These are phyloP conservation scores for Globisporangium viniferum DNA, from an alignment of 352 stramenopile genomes.

Conservation along the genomic window DNA sequence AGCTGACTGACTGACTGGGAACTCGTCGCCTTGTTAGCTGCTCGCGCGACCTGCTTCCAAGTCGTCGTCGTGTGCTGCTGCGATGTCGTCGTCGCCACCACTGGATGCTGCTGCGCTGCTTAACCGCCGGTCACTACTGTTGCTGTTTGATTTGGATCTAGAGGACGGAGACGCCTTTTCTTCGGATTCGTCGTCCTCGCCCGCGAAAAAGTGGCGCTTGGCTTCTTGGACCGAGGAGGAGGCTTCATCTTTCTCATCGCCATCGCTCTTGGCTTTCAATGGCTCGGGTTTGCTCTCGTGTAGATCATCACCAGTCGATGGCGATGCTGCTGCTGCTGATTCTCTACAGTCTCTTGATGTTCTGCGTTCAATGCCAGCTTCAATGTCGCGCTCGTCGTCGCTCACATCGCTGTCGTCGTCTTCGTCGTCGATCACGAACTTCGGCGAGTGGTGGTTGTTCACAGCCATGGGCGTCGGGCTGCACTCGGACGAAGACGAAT, in stretches of 20 bases:
- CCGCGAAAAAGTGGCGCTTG: slow-evolving; percentile 17
- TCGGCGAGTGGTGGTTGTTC: slow-evolving; percentile 48
- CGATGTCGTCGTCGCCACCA: not conserved
- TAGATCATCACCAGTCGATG: not conserved
- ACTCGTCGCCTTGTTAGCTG: not conserved
- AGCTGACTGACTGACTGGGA: not conserved
- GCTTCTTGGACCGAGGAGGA: not conserved
- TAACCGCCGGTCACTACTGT: not conserved
- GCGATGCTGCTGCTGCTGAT: not conserved
- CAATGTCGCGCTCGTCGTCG: slow-evolving; percentile 8
- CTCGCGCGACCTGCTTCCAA: slow-evolving; percentile 10
- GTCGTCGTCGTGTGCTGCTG: not conserved
- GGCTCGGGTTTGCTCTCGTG: not conserved
- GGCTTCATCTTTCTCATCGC: not conserved
- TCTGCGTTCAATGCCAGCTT: slow-evolving; percentile 5
- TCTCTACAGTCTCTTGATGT: not conserved
- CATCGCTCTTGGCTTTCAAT: not conserved
- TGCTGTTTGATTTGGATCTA: not conserved
- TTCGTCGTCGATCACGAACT: slow-evolving; percentile 77
- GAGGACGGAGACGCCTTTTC: not conserved
- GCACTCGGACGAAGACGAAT: slow-evolving; percentile 41
- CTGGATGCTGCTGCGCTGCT: not conserved
- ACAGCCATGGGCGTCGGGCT: slow-evolving; percentile 53
- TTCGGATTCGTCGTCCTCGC: slow-evolving; percentile 1
- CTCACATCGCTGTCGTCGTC: slow-evolving; percentile 43